Base-by-base conservation (phyloP, 2,329 filamentous ascomycete genomes). In the Fusarium sp. region DNA sequence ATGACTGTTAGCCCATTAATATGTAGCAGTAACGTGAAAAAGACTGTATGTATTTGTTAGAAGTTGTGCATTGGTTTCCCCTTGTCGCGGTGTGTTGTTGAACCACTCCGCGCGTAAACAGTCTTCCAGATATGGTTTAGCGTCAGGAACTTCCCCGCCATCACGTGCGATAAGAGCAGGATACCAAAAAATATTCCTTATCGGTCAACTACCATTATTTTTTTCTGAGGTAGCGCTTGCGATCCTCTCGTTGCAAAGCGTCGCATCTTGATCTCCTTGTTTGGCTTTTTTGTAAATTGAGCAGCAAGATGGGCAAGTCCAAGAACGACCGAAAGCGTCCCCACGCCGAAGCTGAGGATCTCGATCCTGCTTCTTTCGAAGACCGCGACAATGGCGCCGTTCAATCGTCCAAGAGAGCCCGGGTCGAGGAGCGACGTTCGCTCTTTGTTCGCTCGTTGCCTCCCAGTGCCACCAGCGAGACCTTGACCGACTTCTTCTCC, bases 371-470 rank as follows among this genome's bases (percentile, higher is more conserved):
- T 51, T 74, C 74, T 27, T 72, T 77, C 54, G 75, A 78, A 54
- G 76, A 77, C 36, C 74, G 74, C 38, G 78, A 77, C 42, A 77
- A 77, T 68, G 74, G 73, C 61, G 67, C 74, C 27, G 73, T 75
- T 18, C 77, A 76, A 57, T 75, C 74, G 13, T 76, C 80, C 36
- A 90, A 90, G 77, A 89, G 87, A 75, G 80, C 84, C 29, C 82
- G 85, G 68, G 83, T 87, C 62, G 87, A 90, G 64, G 85, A 86
- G 63, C 85, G 86, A 69, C 84, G 89, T 73, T 92, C 95, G 49
- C 89, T 99, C 71, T 99, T 99, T 82, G 90, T 99, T 70, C 92
- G 95, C 74, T 94, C 92, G 55, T 87, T 99, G 51, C 92, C 94
- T 18, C 82, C 90, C 20, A 87, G 85, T 23, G 90, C 91, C 36